These are phyloP conservation scores for Pichia scutulata DNA, from an alignment of 805 yeast genomes.

Conservation along the genomic window DNA sequence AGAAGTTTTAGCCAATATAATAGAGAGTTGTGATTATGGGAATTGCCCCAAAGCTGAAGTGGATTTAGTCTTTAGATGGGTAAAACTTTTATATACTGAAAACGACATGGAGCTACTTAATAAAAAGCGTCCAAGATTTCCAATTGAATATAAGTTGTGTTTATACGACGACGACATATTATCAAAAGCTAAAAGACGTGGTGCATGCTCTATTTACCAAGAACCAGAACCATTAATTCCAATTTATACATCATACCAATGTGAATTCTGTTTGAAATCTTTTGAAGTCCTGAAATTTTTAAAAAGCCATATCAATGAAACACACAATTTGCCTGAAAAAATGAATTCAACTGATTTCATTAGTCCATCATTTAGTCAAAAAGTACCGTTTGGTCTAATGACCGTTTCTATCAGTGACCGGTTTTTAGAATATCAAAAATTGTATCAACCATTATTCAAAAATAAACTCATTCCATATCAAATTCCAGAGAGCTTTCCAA, in stretches of 20 bases:
- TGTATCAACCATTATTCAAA: not conserved
- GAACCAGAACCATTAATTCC: conserved; percentile 10
- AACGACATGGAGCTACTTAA: not conserved
- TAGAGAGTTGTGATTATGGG: conserved; percentile 1
- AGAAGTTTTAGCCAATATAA: not conserved
- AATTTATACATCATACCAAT: conserved; percentile 4
- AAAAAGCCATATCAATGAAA: conserved; percentile 1
- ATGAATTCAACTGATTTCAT: not conserved
- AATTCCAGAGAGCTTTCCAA: not conserved
- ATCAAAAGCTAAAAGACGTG: not conserved
- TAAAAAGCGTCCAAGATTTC: not conserved
- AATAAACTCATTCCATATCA: not conserved
- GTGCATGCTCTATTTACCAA: not conserved
- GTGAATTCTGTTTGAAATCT: conserved; percentile 10
- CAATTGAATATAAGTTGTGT: not conserved
- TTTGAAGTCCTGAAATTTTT: not conserved
- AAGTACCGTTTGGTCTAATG: not conserved
- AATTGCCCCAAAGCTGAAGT: not conserved
- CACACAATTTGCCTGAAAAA: not conserved
- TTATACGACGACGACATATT: not conserved
- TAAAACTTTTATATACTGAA: conserved; percentile 4
- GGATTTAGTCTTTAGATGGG: not conserved
- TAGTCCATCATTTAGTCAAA: not conserved
- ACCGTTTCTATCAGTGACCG: conserved; percentile 1
- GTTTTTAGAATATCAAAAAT: not conserved